A percentile compares a stretch with the other conserved stretches of the same genome.
phyloP scores from a whole-genome alignment of 2,329 filamentous ascomycete genomes.

The Penicillium sp. region DNA sequence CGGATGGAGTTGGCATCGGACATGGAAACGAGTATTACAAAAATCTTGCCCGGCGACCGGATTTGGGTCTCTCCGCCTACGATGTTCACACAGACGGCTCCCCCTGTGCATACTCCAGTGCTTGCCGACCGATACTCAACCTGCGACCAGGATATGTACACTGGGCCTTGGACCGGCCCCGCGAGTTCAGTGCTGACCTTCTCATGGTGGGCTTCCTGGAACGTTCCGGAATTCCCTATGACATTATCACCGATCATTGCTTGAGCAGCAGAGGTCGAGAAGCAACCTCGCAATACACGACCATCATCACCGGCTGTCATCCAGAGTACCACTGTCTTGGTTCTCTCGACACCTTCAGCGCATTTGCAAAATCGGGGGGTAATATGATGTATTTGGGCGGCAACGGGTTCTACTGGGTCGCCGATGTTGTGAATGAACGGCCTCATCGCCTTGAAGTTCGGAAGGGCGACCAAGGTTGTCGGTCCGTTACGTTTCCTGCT shows the following conservation, averaged over 20 bases:
- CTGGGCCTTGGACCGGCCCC: conserved; percentile 37
- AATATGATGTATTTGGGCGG: conserved; percentile 41
- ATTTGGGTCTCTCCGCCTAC: conserved; percentile 40
- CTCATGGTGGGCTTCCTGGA: conserved; percentile 39
- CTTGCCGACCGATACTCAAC: conserved; percentile 39
- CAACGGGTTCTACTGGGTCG: conserved; percentile 38
- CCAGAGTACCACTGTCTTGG: not conserved
- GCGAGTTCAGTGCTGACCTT: conserved; percentile 38
- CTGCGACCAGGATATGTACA: conserved; percentile 37
- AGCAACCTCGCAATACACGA: not conserved
- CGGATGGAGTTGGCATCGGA: conserved; percentile 13
- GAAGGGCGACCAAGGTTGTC: conserved; percentile 33
- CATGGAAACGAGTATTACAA: conserved; percentile 4
- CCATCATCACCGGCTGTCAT: not conserved
- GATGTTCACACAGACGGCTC: conserved; percentile 40
- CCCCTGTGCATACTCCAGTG: conserved; percentile 30
- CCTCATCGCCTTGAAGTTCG: conserved; percentile 37
- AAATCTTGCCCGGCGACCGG: conserved; percentile 29
- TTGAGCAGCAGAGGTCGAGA: conserved; percentile 27
- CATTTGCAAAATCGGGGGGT: conserved; percentile 31
- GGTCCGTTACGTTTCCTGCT: conserved; percentile 26
- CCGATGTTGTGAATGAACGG: conserved; percentile 19
- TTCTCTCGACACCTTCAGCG: not conserved
- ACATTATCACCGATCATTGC: conserved; percentile 40
- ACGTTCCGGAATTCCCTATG: conserved; percentile 30